These are phyloP conservation scores for Cadophora sp. DNA, from an alignment of 2,329 filamentous ascomycete species.

Conservation along the genomic window DNA sequence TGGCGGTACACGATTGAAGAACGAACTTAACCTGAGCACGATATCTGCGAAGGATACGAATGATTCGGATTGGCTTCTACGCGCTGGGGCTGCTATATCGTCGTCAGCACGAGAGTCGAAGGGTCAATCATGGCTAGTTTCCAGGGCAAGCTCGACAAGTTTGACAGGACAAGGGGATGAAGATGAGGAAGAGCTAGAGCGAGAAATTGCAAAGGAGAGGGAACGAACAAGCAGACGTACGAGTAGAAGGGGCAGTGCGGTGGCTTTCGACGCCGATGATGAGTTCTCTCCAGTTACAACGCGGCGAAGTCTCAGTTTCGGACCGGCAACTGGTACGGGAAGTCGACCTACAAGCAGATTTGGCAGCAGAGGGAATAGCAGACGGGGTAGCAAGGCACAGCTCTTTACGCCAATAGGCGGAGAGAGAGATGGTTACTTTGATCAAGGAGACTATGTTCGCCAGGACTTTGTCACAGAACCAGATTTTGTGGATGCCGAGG, in stretches of 20 bases:
- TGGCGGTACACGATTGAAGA: conserved; percentile 32
- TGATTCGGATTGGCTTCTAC: conserved; percentile 70
- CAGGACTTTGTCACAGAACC: conserved; percentile 57
- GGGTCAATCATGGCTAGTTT: conserved; percentile 73
- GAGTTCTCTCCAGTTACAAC: conserved; percentile 46
- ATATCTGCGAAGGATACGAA: conserved; percentile 48
- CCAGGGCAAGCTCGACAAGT: conserved; percentile 69
- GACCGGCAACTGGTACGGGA: conserved; percentile 47
- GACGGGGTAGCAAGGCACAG: conserved; percentile 40
- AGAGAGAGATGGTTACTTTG: conserved; percentile 54
- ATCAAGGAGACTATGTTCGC: conserved; percentile 38
- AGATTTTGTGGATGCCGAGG: conserved; percentile 69
- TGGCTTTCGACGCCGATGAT: conserved; percentile 46
- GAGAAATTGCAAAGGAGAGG: conserved; percentile 58
- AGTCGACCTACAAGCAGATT: conserved; percentile 58
- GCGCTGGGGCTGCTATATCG: conserved; percentile 67
- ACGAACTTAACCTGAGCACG: conserved; percentile 38
- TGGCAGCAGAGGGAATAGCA: conserved; percentile 50
- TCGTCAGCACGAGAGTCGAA: conserved; percentile 70
- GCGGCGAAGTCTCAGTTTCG: conserved; percentile 42
- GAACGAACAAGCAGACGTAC: conserved; percentile 51
- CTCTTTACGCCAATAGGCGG: conserved; percentile 53
- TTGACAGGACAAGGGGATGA: conserved; percentile 58
- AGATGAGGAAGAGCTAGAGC: conserved; percentile 60
- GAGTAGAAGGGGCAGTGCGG: conserved; percentile 43